Conservation (phyloP, 208 protist species). For the Acanthamoeba royreba region DNA sequence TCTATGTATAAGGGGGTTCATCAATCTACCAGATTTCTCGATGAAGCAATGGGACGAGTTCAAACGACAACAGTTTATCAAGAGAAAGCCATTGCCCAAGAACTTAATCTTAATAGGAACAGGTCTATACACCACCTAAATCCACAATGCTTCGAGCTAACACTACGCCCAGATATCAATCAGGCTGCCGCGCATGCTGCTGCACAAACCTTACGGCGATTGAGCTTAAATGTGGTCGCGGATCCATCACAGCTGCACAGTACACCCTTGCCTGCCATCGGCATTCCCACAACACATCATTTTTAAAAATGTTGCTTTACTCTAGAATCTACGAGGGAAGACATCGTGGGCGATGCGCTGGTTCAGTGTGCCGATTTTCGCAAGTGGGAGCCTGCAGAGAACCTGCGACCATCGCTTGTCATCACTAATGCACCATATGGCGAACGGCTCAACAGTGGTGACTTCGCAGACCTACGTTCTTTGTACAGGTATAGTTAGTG, state of each 20-base stretch:
- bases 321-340: neutral
- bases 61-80: neutral
- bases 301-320: neutral
- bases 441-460: neutral
- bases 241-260: neutral
- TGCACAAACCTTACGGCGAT: neutral
- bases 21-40: neutral
- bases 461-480: no score
- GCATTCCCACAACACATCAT: no score
- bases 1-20: conserved; percentile 6
- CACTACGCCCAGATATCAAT: neutral
- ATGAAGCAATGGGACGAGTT: neutral
- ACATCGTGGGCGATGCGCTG: neutral
- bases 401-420: neutral
- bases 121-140: no score
- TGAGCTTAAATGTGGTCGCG: neutral
- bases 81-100: neutral
- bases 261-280: no score
- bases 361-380: neutral
- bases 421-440: neutral
- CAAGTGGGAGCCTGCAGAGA: neutral
- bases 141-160: no score
- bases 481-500: no score
- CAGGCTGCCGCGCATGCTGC: neutral
- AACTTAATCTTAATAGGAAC: neutral